These are phyloP conservation scores for Lanmaoa pseudosensibilis DNA, from an alignment of 768 basidiomycete genomes.

Conservation along the genomic window DNA sequence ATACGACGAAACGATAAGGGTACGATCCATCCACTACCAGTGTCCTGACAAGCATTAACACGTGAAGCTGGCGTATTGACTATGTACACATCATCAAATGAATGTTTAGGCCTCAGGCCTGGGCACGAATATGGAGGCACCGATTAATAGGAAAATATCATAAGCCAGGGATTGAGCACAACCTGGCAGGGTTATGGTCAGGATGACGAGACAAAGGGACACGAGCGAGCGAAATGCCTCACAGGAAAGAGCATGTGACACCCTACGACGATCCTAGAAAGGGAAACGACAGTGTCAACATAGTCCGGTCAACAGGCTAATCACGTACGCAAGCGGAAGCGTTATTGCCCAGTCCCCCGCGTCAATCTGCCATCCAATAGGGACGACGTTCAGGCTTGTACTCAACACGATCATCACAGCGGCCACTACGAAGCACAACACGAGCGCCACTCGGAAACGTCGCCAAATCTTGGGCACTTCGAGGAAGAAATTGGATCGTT, in stretches of 20 bases:
- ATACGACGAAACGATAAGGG: too few relatives aligned
- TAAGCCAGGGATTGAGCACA: conserved; percentile 84
- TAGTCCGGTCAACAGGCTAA: not conserved
- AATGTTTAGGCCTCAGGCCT: not conserved
- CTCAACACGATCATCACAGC: conserved; percentile 59
- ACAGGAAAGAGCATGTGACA: conserved; percentile 79
- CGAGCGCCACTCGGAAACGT: conserved; percentile 68
- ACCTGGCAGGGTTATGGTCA: conserved; percentile 45
- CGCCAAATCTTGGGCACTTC: conserved; percentile 83
- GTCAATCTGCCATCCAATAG: conserved; percentile 66
- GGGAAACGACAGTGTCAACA: not conserved
- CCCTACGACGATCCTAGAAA: conserved; percentile 47
- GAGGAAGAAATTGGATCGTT: conserved; percentile 88
- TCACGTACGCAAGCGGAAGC: conserved; percentile 61
- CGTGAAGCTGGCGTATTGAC: too few relatives aligned
- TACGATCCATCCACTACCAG: too few relatives aligned
- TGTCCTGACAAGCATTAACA: too few relatives aligned
- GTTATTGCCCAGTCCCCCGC: conserved; percentile 67
- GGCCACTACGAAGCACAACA: conserved; percentile 50
- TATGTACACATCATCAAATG: not conserved
- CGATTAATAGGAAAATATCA: conserved; percentile 67
- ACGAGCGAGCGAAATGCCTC: conserved; percentile 27
- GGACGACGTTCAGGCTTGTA: conserved; percentile 43
- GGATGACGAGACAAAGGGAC: conserved; percentile 20
- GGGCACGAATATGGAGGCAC: not conserved